Percentiles rank a stretch among this genome's conserved stretches.
Conservation (phyloP, 257 asterid genomes). For the Gentiana macrophylla region DNA sequence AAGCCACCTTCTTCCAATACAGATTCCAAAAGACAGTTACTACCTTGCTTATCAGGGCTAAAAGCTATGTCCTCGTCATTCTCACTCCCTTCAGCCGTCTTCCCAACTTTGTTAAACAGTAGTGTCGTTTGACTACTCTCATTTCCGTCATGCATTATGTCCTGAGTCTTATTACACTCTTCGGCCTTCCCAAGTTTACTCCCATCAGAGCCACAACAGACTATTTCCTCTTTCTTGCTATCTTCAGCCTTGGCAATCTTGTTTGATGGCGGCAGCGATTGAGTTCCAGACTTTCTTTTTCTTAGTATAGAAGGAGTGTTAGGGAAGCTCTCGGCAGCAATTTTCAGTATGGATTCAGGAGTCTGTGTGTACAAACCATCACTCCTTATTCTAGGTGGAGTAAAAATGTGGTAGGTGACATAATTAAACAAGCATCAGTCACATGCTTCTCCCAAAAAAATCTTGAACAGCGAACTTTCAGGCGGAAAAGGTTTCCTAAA, state of each 20-base stretch:
- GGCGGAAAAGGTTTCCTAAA: conserved; percentile 21
- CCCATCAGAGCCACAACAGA: no score
- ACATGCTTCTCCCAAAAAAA: conserved; percentile 30
- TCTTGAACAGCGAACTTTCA: conserved; percentile 24
- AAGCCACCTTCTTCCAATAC: conserved; percentile 18
- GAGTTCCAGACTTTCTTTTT: conserved; percentile 48
- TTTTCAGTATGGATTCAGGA: conserved; percentile 77
- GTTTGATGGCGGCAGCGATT: conserved; percentile 14
- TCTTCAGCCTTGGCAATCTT: conserved; percentile 15
- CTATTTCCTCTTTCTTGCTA: conserved; percentile 6
- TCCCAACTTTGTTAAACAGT: no score
- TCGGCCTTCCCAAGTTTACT: conserved; percentile 18
- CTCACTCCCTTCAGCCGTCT: no score
- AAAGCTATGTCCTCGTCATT: no score
- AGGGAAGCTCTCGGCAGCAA: conserved; percentile 77
- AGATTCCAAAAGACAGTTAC: no score
- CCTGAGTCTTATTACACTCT: conserved; percentile 18
- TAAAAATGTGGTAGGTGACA: conserved; percentile 37
- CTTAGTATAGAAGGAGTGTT: conserved; percentile 84
- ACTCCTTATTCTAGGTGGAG: conserved; percentile 60
- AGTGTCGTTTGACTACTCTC: no score
- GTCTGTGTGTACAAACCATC: conserved; percentile 33
- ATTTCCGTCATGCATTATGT: no score
- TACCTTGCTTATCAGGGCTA: no score
- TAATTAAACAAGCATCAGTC: conserved; percentile 28